Base-by-base conservation (phyloP, 2,329 filamentous ascomycete species). In the Cercospora zeina region DNA sequence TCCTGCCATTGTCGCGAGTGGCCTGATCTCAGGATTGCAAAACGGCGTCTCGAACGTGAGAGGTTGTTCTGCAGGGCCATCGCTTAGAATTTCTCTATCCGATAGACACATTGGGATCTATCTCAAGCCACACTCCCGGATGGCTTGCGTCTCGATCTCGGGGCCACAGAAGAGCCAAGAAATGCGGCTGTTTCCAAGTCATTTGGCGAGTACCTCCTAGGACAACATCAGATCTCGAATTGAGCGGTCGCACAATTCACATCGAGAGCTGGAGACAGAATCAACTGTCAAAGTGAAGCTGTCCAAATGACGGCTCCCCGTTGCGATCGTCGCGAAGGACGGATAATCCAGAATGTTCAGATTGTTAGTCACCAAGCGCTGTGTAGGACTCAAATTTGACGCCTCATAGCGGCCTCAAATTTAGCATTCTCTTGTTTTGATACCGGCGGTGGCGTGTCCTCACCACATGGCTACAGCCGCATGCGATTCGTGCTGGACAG, bases 401-500 rank as follows among this genome's bases (percentile, higher is more conserved):
- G 39, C 39, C 39, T 45, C 39, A 45, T 7, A 45, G 19, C 39
- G 39, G 39, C 39, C 39, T 45, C 39, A 45, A 45, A 13, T 45
- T 45, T 45, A 45, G 39, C 21, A 8, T 14, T 11, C 16, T 13
- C 39, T 14, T 10, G 11, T 42, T 14, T 16, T 10, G 19, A 16
- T 21, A 45, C 21, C n/a, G 11, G 39, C 39, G 39, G 21, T 21
- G 16, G 39, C 21, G 21, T 19, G 21, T 21, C 2, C 7, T 45
- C 39, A 45, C 39, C 39, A 45, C 39, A 16, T 45, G 39, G 39
- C 39, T 21, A 45, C 39, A 45, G 39, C 39, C 39, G 39, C 39
- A 45, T 45, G 16, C 19, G 39, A 45, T 4, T 45, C 11, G 37
- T 45, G 39, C 39, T 16, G 39, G 39, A 13, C 39, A 14, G 39